These are phyloP conservation scores for Leccinum disarticulatum DNA, from an alignment of 768 basidiomycete genomes.

Conservation along the genomic window DNA sequence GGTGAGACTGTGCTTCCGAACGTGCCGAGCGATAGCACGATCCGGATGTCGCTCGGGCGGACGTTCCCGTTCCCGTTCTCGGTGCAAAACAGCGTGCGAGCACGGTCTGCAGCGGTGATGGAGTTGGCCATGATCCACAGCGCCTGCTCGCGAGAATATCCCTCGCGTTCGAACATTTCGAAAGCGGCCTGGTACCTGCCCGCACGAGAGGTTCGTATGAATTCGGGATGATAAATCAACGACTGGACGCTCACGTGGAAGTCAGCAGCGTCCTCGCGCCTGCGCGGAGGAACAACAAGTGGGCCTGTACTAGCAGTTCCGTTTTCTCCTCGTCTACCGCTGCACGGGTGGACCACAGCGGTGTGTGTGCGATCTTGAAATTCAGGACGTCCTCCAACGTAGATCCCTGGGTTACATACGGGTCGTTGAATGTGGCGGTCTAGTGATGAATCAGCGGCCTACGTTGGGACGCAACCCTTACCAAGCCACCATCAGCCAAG, in stretches of 20 bases:
- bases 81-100: constrained; percentile 37
- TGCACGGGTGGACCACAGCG: constrained; percentile 73
- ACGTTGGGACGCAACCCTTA: constrained; percentile 19
- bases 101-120: constrained; percentile 51
- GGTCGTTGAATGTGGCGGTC: neutral
- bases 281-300: constrained; percentile 60
- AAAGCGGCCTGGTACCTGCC: constrained; percentile 67
- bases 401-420: constrained; percentile 48
- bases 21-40: constrained; percentile 73
- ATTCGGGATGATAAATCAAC: neutral
- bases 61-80: constrained; percentile 17
- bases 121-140: constrained; percentile 50
- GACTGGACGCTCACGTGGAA: constrained; percentile 49
- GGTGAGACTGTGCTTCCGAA: constrained; percentile 67
- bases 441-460: neutral
- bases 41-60: constrained; percentile 33
- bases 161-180: constrained; percentile 51
- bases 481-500: constrained; percentile 34
- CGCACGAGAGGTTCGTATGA: neutral
- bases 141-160: constrained; percentile 45
- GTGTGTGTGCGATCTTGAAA: constrained; percentile 47
- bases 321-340: constrained; percentile 51
- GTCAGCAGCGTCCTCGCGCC: constrained; percentile 69
- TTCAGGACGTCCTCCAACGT: constrained; percentile 54
- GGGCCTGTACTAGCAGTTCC: constrained; percentile 48